These are phyloP conservation scores for Parascedosporium putredinis DNA, from an alignment of 2,329 filamentous ascomycete species.

Conservation along the genomic window DNA sequence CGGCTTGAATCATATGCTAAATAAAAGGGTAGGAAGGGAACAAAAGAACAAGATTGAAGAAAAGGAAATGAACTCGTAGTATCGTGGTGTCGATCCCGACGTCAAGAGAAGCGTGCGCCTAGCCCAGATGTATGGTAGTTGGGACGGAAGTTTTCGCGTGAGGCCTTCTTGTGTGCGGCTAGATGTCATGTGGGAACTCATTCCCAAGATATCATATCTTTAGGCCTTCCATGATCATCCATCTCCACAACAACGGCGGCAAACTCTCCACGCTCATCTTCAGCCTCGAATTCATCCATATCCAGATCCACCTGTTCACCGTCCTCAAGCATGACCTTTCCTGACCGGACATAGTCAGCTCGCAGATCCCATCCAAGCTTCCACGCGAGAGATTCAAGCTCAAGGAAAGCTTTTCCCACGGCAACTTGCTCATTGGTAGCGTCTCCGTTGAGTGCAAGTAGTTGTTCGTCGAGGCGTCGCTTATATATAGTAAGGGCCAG, in stretches of 20 bases:
- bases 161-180: neutral
- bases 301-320: constrained; percentile 38
- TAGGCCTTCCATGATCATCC: constrained; percentile 40
- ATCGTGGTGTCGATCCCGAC: too few relatives aligned
- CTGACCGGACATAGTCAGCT: constrained; percentile 36
- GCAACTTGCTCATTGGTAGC: constrained; percentile 29
- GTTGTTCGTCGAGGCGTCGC: constrained; percentile 36
- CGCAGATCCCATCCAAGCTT: constrained; percentile 45
- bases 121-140: too few relatives aligned
- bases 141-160: too few relatives aligned
- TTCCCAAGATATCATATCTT: constrained; percentile 40
- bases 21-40: too few relatives aligned
- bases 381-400: constrained; percentile 37
- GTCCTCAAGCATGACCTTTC: constrained; percentile 41
- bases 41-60: too few relatives aligned
- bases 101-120: too few relatives aligned
- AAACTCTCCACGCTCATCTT: constrained; percentile 44
- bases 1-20: too few relatives aligned
- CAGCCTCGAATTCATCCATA: constrained; percentile 39
- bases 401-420: constrained; percentile 37
- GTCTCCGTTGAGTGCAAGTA: constrained; percentile 24
- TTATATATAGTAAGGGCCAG: constrained; percentile 44
- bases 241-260: constrained; percentile 42
- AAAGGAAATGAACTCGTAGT: too few relatives aligned
- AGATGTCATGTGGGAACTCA: neutral